Evolutionary conservation across 129 eudicot species (phyloP), one percentile per base, ranked within the genome.

Genomic region (Helianthus tuberosus): DNA sequence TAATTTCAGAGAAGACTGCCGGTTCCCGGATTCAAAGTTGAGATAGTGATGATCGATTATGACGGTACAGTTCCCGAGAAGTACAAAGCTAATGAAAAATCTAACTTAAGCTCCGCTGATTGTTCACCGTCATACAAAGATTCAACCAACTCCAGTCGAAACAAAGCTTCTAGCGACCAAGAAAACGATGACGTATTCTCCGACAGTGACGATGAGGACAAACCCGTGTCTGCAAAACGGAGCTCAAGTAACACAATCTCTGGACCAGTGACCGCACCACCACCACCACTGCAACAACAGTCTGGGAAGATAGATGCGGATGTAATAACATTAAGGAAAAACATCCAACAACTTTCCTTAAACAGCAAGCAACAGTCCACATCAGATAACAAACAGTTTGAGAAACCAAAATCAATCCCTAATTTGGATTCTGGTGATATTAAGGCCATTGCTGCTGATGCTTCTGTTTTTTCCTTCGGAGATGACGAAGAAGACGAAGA

Each of bases 371-470:
- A 77, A 52, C 64, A 84, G 25, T 48, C 84, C 39, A 41, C 84
- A 15, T n/a, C 39, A 32, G 41, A 63, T 20, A 60, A 23, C 7
- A 78, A 76, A 15, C 66, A 68, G 12, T 79, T 6, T 46, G 84
- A 64, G 23, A 80, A 55, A 15, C 17, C 79, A 2, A 78, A 55
- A 15, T 36, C 79, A 2, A 80, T 82, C 36, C 85, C 86, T 3
- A 85, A 83, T 79, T 32, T 85, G 74, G 84, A 76, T 39, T 74
- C 89, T 2, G 84, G 89, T 72, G 98, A 90, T 69, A 84, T 94
- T 23, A 94, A 88, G 83, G 97, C 97, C 13, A 91, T 94, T 63
- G 98, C 97, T 35, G 98, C 97, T 11, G 98, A 94, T 83, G 98
- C 98, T 70, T 94, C 98, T 20, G 98, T 88, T 64, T 94, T 94